Evolutionary conservation across 306 rosid genomes (phyloP).

Genomic region (Pterocarpus santalinus): DNA sequence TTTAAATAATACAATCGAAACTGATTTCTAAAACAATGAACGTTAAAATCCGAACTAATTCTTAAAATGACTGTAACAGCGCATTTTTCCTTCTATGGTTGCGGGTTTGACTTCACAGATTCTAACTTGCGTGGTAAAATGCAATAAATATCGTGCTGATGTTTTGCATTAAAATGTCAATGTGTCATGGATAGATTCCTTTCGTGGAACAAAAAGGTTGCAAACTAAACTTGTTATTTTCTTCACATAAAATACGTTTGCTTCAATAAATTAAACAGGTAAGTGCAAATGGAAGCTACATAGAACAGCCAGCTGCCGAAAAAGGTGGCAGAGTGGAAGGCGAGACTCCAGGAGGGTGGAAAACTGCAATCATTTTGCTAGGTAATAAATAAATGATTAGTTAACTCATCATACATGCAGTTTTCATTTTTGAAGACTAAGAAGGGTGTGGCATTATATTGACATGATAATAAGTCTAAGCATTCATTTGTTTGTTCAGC

Average conservation of each 20-base stretch:
- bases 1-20: too few relatives aligned
- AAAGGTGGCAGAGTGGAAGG: not conserved
- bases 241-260: not conserved
- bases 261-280: constrained; percentile 28
- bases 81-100: too few relatives aligned
- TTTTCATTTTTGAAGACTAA: too few relatives aligned
- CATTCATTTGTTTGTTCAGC: too few relatives aligned
- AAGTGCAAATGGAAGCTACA: not conserved
- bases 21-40: too few relatives aligned
- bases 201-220: not conserved
- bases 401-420: not conserved
- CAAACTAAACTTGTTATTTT: not conserved
- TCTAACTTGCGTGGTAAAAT: too few relatives aligned
- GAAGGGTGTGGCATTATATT: too few relatives aligned
- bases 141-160: not conserved
- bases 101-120: too few relatives aligned
- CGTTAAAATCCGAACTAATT: too few relatives aligned
- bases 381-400: constrained; percentile 41
- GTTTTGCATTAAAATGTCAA: constrained; percentile 2
- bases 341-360: constrained; percentile 56
- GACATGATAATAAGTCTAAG: too few relatives aligned
- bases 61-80: too few relatives aligned
- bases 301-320: constrained; percentile 16
- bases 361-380: constrained; percentile 53
- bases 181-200: not conserved